These are phyloP conservation scores for Neurospora intermedia DNA, from an alignment of 495 filamentous ascomycete species.

Conservation along the genomic window DNA sequence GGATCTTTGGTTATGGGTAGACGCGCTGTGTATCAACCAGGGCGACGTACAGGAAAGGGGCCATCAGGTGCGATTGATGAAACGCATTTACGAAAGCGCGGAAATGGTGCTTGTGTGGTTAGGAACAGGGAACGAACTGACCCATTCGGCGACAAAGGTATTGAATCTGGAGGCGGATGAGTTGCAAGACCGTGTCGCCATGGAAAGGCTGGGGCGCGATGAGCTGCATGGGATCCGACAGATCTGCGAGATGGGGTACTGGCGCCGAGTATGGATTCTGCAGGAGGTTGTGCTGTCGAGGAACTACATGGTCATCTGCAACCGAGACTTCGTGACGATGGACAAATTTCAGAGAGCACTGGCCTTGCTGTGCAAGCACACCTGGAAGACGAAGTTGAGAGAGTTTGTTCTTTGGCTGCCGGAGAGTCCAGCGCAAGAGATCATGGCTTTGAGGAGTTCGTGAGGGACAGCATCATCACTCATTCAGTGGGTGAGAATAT, in stretches of 20 bases:
- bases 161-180: neutral
- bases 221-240: neutral
- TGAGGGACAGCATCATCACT: neutral
- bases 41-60: neutral
- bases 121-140: neutral
- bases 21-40: neutral
- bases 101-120: conserved; percentile 1
- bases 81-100: neutral
- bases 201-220: accelerated
- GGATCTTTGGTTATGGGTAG: neutral
- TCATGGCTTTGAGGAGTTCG: neutral
- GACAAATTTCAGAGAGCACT: neutral
- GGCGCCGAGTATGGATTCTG: neutral
- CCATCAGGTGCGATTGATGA: neutral
- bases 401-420: neutral
- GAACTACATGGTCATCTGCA: neutral
- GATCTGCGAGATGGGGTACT: accelerated
- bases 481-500: neutral
- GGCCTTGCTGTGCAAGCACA: neutral
- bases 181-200: neutral
- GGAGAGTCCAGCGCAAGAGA: neutral
- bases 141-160: neutral
- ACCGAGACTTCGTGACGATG: neutral
- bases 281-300: neutral
- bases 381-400: neutral